Conservation (phyloP, 106 monocot genomes). For the Dendrobium nobile region DNA sequence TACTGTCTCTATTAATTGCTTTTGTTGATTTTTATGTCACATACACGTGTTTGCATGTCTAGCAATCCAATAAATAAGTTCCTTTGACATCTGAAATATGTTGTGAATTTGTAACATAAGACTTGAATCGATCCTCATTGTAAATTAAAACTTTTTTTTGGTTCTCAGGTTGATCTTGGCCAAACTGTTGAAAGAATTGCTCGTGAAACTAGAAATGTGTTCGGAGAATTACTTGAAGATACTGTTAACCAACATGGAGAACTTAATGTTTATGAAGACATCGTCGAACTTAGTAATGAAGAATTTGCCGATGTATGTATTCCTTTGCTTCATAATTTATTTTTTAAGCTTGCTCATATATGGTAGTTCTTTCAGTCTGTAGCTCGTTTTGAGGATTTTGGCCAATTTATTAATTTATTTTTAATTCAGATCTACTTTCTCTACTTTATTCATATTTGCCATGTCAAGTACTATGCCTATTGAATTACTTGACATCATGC, state of each 20-base stretch:
- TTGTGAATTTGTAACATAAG: background rate
- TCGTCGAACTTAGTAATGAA: conserved; percentile 27
- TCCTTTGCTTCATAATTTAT: background rate
- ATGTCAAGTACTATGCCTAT: no score
- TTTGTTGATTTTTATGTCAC: no score
- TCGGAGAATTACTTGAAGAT: conserved; percentile 41
- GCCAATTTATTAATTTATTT: no score
- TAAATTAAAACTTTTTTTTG: background rate
- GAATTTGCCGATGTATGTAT: conserved; percentile 31
- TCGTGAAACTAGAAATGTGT: conserved; percentile 39
- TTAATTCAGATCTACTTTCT: no score
- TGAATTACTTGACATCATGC: no score
- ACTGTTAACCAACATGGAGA: conserved; percentile 22
- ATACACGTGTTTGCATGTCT: no score
- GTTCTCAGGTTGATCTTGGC: conserved; percentile 36
- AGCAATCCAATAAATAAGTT: background rate
- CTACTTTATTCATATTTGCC: no score
- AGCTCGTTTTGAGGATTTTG: no score
- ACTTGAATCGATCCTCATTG: background rate
- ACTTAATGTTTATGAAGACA: conserved; percentile 17
- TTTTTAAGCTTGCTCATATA: background rate
- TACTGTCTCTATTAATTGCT: no score
- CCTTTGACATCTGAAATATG: background rate
- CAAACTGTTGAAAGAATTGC: conserved; percentile 26
- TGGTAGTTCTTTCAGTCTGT: background rate